Base-by-base conservation (phyloP, 345 rosid species). In the Eucalyptus melliodora region DNA sequence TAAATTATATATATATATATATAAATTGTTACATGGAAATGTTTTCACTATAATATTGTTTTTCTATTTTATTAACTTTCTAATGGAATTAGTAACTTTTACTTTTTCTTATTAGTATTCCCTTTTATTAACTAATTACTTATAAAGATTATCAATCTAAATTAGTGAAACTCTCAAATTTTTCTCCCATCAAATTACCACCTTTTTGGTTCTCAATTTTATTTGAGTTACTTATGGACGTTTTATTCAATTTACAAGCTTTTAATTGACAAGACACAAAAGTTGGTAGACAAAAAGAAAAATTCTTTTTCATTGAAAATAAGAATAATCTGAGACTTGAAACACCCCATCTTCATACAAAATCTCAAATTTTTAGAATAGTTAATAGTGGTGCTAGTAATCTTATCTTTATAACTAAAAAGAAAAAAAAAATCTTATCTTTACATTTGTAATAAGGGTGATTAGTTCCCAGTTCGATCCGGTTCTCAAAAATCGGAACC, bases 391-490 rank as follows among this genome's bases (percentile, higher is more conserved):
- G 4, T 53, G 24, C 11, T 21, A 53, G 26, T 19, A 56, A 56
- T 56, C 14, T 10, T 56, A 56, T 56, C 12, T 24, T 56, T 56
- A 56, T 12, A 24, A 53, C 59, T 53, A 53, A 53, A 19, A 19
- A 19, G 1, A 53, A 53, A 53, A 56, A 55, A 56, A 55, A 56
- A 56, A 56, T 56, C 27, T 9, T 4, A 23, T 56, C 1, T 24
- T 56, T 56, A 10, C 6, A 56, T 56, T 56, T 56, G 11, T 53
- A 8, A 53, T 53, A 8, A 4, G 59, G 11, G 11, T 53, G 26
- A 53, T 53, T 0, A 2, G 10, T 19, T 53, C 59, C 10, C 1
- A 53, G 11, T 53, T 1, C 0, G 0, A 53, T 53, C 2, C 2
- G 1, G 0, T 53, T 53, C 10, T 53, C 10, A 53, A 53, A 53